Conservation (phyloP, 306 rosid genomes). For the Prinsepia uniflora region DNA sequence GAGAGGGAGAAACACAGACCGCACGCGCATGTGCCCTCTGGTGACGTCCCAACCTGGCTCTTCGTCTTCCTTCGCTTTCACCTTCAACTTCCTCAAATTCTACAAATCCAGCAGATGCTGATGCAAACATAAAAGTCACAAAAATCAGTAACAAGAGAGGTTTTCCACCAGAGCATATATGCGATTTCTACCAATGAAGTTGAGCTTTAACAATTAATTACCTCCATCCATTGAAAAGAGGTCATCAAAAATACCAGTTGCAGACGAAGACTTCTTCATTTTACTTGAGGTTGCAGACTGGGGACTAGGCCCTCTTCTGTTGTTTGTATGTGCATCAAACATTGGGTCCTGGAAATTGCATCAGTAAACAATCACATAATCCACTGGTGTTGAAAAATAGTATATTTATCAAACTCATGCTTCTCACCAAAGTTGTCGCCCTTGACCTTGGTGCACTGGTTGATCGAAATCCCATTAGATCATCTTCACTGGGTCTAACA, state of each 20-base stretch:
- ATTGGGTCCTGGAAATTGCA: conserved; percentile 51
- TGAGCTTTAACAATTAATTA: conserved; percentile 32
- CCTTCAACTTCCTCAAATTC: conserved; percentile 74
- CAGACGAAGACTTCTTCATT: conserved; percentile 55
- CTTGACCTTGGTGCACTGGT: conserved; percentile 81
- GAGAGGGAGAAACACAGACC: conserved; percentile 46
- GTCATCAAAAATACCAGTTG: conserved; percentile 49
- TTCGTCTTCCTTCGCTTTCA: conserved; percentile 86
- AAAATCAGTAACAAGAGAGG: conserved; percentile 10
- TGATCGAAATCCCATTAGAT: conserved; percentile 60
- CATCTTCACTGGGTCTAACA: conserved; percentile 37
- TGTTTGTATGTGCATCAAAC: conserved; percentile 39
- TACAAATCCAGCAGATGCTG: conserved; percentile 49
- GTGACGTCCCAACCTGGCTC: conserved; percentile 63
- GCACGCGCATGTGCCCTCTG: conserved; percentile 66
- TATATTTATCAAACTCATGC: conserved; percentile 15
- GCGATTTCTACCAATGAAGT: conserved; percentile 13
- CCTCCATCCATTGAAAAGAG: conserved; percentile 68
- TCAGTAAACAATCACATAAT: conserved; percentile 28
- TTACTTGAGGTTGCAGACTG: conserved; percentile 41
- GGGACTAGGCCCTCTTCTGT: conserved; percentile 35
- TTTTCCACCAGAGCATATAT: background rate
- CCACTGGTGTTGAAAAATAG: conserved; percentile 13
- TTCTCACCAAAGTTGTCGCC: conserved; percentile 52
- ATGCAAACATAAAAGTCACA: conserved; percentile 19